phyloP scores from a whole-genome alignment of 106 monocot species.

The Dendrobium catenatum region DNA sequence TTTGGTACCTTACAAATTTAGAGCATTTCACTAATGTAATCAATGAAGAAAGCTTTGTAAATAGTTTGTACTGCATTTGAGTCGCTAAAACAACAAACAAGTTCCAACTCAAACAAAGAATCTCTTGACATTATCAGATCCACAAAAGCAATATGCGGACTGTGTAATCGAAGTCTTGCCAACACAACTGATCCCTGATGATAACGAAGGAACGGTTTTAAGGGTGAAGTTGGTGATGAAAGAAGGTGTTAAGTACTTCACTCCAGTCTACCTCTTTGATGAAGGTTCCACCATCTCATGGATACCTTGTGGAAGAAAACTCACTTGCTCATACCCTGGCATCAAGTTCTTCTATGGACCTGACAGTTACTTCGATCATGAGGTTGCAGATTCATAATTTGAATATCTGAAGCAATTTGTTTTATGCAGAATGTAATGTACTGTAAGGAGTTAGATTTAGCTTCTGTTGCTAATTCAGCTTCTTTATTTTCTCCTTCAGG shows the following conservation, averaged over 20 bases:
- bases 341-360: conserved; percentile 91
- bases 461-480: background rate
- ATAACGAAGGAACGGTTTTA: conserved; percentile 91
- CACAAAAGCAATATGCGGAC: conserved; percentile 93
- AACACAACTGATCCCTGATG: conserved; percentile 81
- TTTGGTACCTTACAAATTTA: too few species aligned
- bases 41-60: too few species aligned
- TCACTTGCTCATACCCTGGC: conserved; percentile 93
- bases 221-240: conserved; percentile 78
- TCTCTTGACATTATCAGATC: conserved; percentile 34
- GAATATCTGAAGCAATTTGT: too few species aligned
- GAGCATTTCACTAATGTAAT: too few species aligned
- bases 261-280: conserved; percentile 88
- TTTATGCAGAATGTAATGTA: too few species aligned
- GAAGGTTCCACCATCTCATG: conserved; percentile 95
- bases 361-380: conserved; percentile 58
- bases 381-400: conserved; percentile 29
- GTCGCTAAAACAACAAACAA: too few species aligned
- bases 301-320: conserved; percentile 93
- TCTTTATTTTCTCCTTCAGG: conserved; percentile 21
- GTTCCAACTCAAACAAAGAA: background rate
- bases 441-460: background rate
- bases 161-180: conserved; percentile 96
- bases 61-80: too few species aligned
- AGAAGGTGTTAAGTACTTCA: conserved; percentile 81